Conservation (phyloP, 2,329 filamentous ascomycete genomes). For the Leptographium wingfieldii region DNA sequence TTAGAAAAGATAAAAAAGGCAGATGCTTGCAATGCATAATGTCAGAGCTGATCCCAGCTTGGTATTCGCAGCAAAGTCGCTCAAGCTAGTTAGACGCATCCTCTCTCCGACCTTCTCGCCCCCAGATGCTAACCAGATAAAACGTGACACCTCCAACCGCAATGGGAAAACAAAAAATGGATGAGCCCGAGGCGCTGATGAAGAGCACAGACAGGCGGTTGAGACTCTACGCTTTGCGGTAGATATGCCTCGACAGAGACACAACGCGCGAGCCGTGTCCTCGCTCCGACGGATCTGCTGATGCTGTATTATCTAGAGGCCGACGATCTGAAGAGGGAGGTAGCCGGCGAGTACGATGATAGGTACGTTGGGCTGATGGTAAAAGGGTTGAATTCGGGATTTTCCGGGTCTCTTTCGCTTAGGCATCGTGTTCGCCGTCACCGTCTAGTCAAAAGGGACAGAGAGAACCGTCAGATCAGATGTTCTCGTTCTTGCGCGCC, state of each 20-base stretch:
- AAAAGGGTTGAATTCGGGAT: background rate
- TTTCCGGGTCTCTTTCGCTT: background rate
- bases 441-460: background rate
- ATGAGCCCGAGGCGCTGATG: background rate
- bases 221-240: background rate
- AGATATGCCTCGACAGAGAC: background rate
- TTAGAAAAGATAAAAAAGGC: background rate
- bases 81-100: background rate
- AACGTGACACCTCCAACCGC: background rate
- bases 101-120: background rate
- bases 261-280: background rate
- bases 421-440: background rate
- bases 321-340: background rate
- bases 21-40: background rate
- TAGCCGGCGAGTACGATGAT: background rate
- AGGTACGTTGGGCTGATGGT: background rate
- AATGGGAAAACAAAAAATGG: background rate
- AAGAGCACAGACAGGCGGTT: background rate
- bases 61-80: background rate
- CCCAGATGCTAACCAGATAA: background rate
- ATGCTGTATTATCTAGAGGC: background rate
- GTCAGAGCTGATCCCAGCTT: background rate
- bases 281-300: background rate
- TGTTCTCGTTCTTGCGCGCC: background rate
- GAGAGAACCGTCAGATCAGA: background rate